A percentile compares a stretch with the other conserved stretches of the same genome.
phyloP scores from a whole-genome alignment of 2,329 filamentous ascomycete species.

The Arthrobotrys pseudoclavata region DNA sequence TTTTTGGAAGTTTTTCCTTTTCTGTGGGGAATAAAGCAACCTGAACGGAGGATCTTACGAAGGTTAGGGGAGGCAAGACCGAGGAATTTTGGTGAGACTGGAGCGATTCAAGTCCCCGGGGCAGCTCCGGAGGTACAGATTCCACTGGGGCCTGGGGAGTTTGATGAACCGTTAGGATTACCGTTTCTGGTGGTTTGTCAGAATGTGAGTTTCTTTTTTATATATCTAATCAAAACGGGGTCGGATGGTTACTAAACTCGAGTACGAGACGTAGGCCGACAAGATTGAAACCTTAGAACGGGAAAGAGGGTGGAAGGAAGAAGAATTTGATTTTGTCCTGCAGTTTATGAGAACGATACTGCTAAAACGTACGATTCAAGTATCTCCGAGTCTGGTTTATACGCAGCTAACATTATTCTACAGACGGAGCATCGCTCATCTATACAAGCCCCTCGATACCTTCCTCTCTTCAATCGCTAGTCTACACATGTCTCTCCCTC shows the following conservation, averaged over 20 bases:
- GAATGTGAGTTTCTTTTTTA: conserved; percentile 73
- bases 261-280: conserved; percentile 73
- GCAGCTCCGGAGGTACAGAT: conserved; percentile 78
- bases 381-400: conserved; percentile 66
- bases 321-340: conserved; percentile 94
- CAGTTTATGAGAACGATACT: conserved; percentile 92
- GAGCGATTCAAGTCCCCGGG: conserved; percentile 69
- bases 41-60: conserved; percentile 60
- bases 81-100: conserved; percentile 63
- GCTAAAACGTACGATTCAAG: conserved; percentile 77
- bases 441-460: conserved; percentile 83
- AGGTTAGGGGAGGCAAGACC: conserved; percentile 62
- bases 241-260: conserved; percentile 5
- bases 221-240: not conserved
- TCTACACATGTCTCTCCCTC: conserved; percentile 77
- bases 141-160: conserved; percentile 88
- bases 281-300: conserved; percentile 92
- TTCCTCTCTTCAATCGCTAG: conserved; percentile 81
- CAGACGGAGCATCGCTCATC: conserved; percentile 86
- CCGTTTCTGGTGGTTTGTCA: conserved; percentile 96
- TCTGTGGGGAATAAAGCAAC: conserved; percentile 70
- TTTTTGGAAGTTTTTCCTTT: conserved; percentile 21
- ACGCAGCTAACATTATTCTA: conserved; percentile 20
- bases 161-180: conserved; percentile 88
- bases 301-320: conserved; percentile 92